Evolutionary conservation across 2,329 filamentous ascomycete genomes (phyloP).

Genomic region (Blastomyces emzantsi): DNA sequence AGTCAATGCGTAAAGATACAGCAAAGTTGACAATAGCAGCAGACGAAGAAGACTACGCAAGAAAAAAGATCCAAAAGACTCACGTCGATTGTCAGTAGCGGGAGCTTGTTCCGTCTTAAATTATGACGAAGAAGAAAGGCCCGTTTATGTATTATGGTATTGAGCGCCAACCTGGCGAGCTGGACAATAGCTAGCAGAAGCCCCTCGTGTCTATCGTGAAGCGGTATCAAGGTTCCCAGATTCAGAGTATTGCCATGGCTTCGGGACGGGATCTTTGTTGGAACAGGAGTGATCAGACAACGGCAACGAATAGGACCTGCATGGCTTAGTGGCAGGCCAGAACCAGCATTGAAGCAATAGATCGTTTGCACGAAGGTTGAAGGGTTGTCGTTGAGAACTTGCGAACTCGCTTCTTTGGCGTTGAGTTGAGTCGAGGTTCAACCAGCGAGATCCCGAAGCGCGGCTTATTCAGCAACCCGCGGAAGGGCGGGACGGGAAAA

Average conservation of each 20-base stretch:
- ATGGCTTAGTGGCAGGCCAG: not conserved
- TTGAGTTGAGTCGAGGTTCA: not conserved
- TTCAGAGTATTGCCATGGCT: not conserved
- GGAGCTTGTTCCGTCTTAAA: not conserved
- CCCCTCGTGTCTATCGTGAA: constrained; percentile 3
- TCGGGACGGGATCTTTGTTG: not conserved
- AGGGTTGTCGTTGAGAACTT: not conserved
- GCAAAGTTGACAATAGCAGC: not conserved
- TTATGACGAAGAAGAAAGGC: not conserved
- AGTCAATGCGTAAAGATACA: not conserved
- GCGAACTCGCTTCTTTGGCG: not conserved
- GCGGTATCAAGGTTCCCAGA: not conserved
- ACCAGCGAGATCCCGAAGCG: not conserved
- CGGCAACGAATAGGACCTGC: constrained; percentile 5
- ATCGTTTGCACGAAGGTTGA: not conserved
- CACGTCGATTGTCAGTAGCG: constrained; percentile 9
- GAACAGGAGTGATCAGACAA: not conserved
- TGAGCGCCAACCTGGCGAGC: not conserved
- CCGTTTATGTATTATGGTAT: constrained; percentile 1
- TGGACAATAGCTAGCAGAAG: not conserved
- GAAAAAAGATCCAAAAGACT: constrained; percentile 1
- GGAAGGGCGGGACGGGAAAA: not conserved
- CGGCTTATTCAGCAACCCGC: not conserved
- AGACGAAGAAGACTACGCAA: not conserved
- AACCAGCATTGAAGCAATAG: not conserved